These are phyloP conservation scores for Scheffersomyces titani DNA, from an alignment of 1,139 yeast species.

Conservation along the genomic window DNA sequence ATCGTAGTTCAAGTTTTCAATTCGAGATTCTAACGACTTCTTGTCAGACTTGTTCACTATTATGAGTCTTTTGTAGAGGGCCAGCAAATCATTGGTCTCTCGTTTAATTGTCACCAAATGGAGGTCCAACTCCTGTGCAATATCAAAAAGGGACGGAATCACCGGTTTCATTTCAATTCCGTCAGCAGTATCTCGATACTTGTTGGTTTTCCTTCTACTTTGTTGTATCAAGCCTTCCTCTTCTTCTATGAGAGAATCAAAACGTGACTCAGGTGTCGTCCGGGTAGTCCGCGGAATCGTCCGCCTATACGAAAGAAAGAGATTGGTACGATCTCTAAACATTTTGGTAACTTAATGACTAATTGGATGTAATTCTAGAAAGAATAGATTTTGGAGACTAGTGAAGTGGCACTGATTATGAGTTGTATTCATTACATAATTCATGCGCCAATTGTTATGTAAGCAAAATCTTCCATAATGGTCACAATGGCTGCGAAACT, in stretches of 20 bases:
- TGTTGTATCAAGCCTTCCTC: slow-evolving; percentile 52
- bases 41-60: slow-evolving; percentile 86
- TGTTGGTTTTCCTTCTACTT: slow-evolving; percentile 15
- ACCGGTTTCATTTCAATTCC: slow-evolving; percentile 52
- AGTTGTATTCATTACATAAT: background rate
- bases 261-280: slow-evolving; percentile 24
- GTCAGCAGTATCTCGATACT: slow-evolving; percentile 17
- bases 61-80: slow-evolving; percentile 76
- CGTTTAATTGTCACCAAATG: slow-evolving; percentile 49
- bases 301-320: slow-evolving; percentile 69
- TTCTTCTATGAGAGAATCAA: slow-evolving; percentile 50
- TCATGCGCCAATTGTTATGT: too few relatives aligned
- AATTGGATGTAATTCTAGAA: background rate
- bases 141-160: slow-evolving; percentile 79
- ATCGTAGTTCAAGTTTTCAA: slow-evolving; percentile 73
- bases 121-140: slow-evolving; percentile 70
- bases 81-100: slow-evolving; percentile 58
- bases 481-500: background rate
- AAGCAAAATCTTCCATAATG: background rate
- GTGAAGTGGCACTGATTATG: background rate
- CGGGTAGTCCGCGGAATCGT: slow-evolving; percentile 56
- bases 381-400: background rate
- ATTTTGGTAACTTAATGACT: slow-evolving; percentile 23
- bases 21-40: slow-evolving; percentile 62
- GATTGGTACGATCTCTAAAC: slow-evolving; percentile 76